phyloP scores from a whole-genome alignment of 768 basidiomycete species.

The Trametes cinnabarina region DNA sequence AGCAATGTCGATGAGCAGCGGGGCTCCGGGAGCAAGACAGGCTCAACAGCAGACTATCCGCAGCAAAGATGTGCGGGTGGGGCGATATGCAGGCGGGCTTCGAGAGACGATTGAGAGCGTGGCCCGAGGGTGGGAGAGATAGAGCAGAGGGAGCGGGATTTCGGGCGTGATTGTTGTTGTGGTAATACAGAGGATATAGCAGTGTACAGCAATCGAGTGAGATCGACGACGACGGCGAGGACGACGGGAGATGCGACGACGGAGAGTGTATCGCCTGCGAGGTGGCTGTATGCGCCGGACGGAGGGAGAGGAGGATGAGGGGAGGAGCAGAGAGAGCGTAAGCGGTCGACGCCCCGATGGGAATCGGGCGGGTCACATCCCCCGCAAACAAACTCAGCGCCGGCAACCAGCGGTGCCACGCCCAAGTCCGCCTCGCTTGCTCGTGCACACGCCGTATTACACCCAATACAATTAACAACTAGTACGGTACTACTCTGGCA shows the following conservation, averaged over 20 bases:
- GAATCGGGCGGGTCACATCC: constrained; percentile 29
- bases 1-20: constrained; percentile 4
- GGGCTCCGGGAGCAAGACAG: not conserved
- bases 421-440: not conserved
- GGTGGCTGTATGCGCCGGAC: not conserved
- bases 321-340: constrained; percentile 20
- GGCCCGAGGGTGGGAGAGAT: not conserved
- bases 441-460: not conserved
- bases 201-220: not conserved
- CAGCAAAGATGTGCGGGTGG: constrained; percentile 14
- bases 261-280: not conserved
- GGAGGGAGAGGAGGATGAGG: not conserved
- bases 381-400: constrained; percentile 19
- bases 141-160: constrained; percentile 1
- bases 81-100: not conserved
- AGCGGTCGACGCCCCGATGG: constrained; percentile 34
- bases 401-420: constrained; percentile 16
- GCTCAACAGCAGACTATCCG: constrained; percentile 18
- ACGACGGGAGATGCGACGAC: not conserved
- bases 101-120: not conserved
- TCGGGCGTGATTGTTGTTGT: constrained; percentile 2
- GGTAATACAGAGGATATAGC: constrained; percentile 1
- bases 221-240: not conserved
- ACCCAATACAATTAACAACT: constrained; percentile 14
- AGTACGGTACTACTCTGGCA: not conserved